Evolutionary conservation across 192 early-diverging fungal species (phyloP).

Genomic region (Gonapodya prolifera): DNA sequence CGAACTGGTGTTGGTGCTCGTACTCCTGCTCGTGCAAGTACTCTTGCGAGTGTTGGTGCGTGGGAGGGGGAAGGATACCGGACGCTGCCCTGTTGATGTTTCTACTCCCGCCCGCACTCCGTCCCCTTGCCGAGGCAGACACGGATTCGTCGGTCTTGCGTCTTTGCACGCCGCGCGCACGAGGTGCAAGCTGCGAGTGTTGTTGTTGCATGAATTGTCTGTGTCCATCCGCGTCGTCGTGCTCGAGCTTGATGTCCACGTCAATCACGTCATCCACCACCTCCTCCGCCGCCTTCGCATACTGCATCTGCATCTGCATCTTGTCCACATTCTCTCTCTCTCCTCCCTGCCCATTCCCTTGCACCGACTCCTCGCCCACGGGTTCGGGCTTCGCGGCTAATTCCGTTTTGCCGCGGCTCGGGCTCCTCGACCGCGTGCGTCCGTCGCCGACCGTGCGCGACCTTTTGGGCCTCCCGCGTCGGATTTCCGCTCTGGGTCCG

Average conservation of each 20-base stretch:
- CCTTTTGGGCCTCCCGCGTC: background rate
- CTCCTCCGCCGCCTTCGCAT: background rate
- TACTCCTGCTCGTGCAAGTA: background rate
- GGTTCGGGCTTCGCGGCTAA: background rate
- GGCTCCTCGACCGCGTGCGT: background rate
- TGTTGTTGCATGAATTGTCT: too few relatives aligned
- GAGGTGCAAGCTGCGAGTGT: too few relatives aligned
- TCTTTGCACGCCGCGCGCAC: too few relatives aligned
- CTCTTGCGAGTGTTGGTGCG: background rate
- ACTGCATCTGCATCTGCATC: background rate
- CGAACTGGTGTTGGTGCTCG: background rate
- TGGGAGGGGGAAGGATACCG: background rate
- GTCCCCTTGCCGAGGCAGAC: too few relatives aligned
- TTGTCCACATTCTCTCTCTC: background rate
- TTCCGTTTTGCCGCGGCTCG: background rate
- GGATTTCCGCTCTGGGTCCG: background rate
- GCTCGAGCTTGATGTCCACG: too few relatives aligned
- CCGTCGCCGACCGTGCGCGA: background rate
- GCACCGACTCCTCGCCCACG: too few relatives aligned
- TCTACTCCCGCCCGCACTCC: too few relatives aligned
- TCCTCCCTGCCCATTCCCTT: too few relatives aligned
- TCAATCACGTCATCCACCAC: too few relatives aligned
- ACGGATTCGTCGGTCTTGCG: too few relatives aligned
- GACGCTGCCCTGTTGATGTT: too few relatives aligned
- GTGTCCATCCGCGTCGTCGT: too few relatives aligned